Evolutionary conservation across 768 basidiomycete species (phyloP).

Genomic region (Suillus luteus): DNA sequence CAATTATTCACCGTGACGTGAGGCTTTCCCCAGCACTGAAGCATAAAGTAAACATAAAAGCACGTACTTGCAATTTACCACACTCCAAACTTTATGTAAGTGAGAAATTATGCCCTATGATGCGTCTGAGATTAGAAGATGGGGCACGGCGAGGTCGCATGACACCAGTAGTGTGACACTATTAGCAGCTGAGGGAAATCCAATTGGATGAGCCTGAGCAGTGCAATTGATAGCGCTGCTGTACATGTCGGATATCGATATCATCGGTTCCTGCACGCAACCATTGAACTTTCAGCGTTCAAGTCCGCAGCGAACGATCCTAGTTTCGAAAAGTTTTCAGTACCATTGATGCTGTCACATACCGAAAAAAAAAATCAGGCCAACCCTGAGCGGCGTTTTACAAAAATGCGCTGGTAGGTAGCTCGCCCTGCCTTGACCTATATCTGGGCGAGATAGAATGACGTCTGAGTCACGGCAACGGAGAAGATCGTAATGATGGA

Average conservation of each 20-base stretch:
- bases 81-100: not conserved
- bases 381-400: not conserved
- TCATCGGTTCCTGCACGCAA: not conserved
- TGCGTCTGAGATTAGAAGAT: not conserved
- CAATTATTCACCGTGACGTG: not conserved
- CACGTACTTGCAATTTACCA: not conserved
- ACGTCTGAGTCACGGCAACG: not conserved
- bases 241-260: not conserved
- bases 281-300: not conserved
- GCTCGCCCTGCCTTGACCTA: not conserved
- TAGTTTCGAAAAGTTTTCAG: not conserved
- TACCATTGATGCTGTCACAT: not conserved
- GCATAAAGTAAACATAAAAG: not conserved
- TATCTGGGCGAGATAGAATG: not conserved
- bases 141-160: not conserved
- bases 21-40: not conserved
- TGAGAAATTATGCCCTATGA: not conserved
- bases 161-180: not conserved
- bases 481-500: not conserved
- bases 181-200: not conserved
- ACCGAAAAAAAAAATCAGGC: not conserved
- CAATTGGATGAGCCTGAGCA: not conserved
- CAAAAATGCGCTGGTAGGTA: not conserved
- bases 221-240: not conserved
- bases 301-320: not conserved